A percentile compares a stretch with the other conserved stretches of the same genome.
Evolutionary conservation across 768 basidiomycete genomes (phyloP).

Genomic region (Kondoa malvinella): DNA sequence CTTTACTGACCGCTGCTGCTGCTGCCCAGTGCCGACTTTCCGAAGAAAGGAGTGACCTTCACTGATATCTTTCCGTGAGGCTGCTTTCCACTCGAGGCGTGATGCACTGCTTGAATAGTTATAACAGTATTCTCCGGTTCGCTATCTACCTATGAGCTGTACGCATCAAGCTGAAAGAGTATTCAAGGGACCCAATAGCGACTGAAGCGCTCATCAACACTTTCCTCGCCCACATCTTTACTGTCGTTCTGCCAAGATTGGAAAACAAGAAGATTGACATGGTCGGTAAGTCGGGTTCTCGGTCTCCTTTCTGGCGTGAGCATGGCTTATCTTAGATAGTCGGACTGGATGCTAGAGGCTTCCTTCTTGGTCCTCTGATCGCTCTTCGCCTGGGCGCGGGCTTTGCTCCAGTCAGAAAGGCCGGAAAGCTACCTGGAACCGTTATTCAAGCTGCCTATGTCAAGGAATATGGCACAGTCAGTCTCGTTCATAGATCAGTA

Average conservation of each 20-base stretch:
- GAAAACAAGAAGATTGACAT: conserved; percentile 19
- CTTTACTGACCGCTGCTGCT: background rate
- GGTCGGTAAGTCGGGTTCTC: no score
- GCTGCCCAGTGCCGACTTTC: conserved; percentile 15
- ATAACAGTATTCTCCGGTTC: background rate
- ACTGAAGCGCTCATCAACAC: conserved; percentile 52
- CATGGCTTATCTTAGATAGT: conserved; percentile 39
- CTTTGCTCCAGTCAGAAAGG: conserved; percentile 88
- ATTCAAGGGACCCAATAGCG: background rate
- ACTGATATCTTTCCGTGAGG: conserved; percentile 81
- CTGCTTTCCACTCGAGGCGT: conserved; percentile 38
- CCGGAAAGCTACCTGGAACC: conserved; percentile 81
- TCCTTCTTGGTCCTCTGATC: conserved; percentile 81
- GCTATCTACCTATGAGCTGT: background rate
- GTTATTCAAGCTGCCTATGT: conserved; percentile 58
- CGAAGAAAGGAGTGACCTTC: conserved; percentile 53
- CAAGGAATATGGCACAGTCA: conserved; percentile 48
- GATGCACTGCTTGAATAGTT: background rate
- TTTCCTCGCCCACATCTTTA: conserved; percentile 66
- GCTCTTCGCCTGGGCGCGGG: conserved; percentile 78
- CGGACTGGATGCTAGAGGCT: conserved; percentile 88
- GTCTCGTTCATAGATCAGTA: no score
- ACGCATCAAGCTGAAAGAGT: background rate
- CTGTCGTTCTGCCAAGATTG: conserved; percentile 46
- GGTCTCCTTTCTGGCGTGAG: no score